phyloP scores from a whole-genome alignment of 352 stramenopile species.

The Peronosclerospora sorghi region DNA sequence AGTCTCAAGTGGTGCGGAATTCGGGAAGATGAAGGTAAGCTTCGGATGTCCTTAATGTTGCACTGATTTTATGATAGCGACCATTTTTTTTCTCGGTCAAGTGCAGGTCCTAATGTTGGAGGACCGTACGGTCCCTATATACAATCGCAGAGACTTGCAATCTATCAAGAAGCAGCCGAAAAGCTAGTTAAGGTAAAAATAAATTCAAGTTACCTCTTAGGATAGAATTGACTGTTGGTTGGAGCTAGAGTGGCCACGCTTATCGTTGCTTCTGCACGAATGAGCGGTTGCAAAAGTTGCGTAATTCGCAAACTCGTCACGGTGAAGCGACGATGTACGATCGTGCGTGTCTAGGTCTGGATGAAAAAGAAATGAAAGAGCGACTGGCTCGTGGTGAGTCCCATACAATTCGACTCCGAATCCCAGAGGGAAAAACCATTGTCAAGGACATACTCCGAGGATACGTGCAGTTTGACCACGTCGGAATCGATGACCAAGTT shows the following conservation, averaged over 20 bases:
- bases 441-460: constrained; percentile 95
- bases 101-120: constrained; percentile 79
- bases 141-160: constrained; percentile 91
- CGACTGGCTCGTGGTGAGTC: constrained; percentile 82
- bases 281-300: constrained; percentile 89
- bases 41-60: not conserved
- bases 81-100: not conserved
- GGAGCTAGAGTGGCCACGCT: constrained; percentile 74
- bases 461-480: constrained; percentile 86
- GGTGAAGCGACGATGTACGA: constrained; percentile 96
- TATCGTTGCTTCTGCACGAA: constrained; percentile 96
- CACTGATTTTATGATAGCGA: not conserved
- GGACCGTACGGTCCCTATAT: constrained; percentile 91
- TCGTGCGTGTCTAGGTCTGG: constrained; percentile 90
- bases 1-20: constrained; percentile 93
- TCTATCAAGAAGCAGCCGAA: constrained; percentile 89
- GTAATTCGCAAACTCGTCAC: constrained; percentile 80
- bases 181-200: constrained; percentile 66
- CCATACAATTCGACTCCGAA: constrained; percentile 92
- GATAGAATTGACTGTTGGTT: not conserved
- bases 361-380: constrained; percentile 78
- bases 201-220: not conserved
- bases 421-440: constrained; percentile 85
- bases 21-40: constrained; percentile 91
- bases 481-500: constrained; percentile 85